phyloP scores from a whole-genome alignment of 2,329 filamentous ascomycete species.

The Ambrosiella cleistominuta region DNA sequence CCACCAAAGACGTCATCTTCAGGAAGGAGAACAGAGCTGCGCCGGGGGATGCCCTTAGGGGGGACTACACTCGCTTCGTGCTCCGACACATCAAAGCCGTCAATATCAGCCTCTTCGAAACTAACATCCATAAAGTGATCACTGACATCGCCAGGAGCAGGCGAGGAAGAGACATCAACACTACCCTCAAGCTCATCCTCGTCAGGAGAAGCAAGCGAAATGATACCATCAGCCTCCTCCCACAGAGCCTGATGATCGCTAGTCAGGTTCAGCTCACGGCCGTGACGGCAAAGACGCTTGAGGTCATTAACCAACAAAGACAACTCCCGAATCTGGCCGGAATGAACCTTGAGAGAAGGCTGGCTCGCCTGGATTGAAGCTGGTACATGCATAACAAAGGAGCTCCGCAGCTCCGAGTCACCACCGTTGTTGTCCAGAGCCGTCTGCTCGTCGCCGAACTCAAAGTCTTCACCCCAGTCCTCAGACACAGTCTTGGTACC shows the following conservation, averaged over 20 bases:
- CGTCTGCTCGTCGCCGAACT: constrained; percentile 39
- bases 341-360: constrained; percentile 65
- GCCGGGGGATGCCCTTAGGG: constrained; percentile 19
- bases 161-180: constrained; percentile 22
- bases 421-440: constrained; percentile 22
- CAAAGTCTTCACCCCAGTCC: constrained; percentile 82
- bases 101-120: constrained; percentile 6
- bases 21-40: constrained; percentile 45
- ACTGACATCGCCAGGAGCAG: constrained; percentile 23
- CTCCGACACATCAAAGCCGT: constrained; percentile 4
- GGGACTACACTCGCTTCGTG: neutral
- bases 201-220: constrained; percentile 60
- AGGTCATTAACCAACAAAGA: constrained; percentile 68
- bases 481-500: constrained; percentile 66
- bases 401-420: constrained; percentile 15
- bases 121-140: constrained; percentile 23
- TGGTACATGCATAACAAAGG: constrained; percentile 50
- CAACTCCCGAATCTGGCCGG: constrained; percentile 66
- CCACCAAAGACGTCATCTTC: constrained; percentile 50
- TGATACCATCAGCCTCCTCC: constrained; percentile 74
- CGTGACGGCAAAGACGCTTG: constrained; percentile 57
- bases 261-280: constrained; percentile 47
- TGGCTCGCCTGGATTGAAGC: constrained; percentile 66
- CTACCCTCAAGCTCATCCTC: constrained; percentile 34
- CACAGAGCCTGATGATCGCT: constrained; percentile 45